Evolutionary conservation across 2,329 filamentous ascomycete genomes (phyloP), one percentile per base, ranked within the genome.

Genomic region (Geosmithia morbida): DNA sequence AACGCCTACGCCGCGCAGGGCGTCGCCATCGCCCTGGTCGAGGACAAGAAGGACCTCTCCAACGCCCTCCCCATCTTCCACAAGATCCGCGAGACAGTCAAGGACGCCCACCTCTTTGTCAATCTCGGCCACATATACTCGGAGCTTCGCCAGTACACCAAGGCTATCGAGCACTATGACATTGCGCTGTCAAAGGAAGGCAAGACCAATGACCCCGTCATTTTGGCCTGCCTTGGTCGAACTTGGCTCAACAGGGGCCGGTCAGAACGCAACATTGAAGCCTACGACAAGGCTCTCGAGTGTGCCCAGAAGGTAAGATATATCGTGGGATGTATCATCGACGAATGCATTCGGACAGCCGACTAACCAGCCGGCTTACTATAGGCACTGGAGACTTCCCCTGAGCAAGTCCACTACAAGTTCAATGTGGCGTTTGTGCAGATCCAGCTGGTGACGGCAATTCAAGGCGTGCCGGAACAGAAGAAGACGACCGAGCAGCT

Each of bases 341-440:
- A 42, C 19, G 14, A 4, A 11, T 19, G 41, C 4, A 2, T 10
- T 42, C 4, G 14, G 44, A 14, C n/a, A 26, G 44, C 16, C 44
- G 46, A 49, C 50, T 58, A 44, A 10, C 44, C 18, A 16, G 7
- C 44, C n/a, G 19, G 22, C 22, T 26, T 18, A 45, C 39, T 14
- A 7, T 30, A 84, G 76, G 87, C 90, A 22, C 77, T 94, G 17
- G 77, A 80, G 48, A 76, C 85, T 48, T 81, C 85, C 1, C 85
- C 88, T 0, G 85, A 92, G 4, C 87, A 94, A 56, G 74, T 89
- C 29, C 87, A 95, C 64, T 87, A 92, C 63, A 87, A 92, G 62
- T 98, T 98, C 75, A 98, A 98, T 58, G 86, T 98, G 26, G 92
- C 92, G 1, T 98, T 96, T 59, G 87, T 97, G 26, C 92, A 97